Conservation (phyloP, 805 yeast genomes). For the Wickerhamiella brachini region DNA sequence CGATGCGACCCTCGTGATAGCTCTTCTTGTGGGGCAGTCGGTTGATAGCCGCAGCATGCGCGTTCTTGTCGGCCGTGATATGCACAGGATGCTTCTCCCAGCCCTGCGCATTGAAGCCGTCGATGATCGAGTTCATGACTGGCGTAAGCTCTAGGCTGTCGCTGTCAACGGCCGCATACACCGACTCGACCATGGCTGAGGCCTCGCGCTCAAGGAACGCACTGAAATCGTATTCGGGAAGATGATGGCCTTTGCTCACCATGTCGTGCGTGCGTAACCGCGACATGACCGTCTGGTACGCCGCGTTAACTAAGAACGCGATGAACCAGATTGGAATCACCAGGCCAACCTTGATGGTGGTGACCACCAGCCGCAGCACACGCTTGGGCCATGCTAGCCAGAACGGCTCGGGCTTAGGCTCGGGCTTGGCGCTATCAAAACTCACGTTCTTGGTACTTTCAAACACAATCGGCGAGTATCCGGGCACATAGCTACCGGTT, state of each 20-base stretch:
- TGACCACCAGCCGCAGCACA: constrained; percentile 32
- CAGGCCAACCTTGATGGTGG: constrained; percentile 33
- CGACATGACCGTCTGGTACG: constrained; percentile 30
- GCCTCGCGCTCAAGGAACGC: constrained; percentile 14
- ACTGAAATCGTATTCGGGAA: constrained; percentile 16
- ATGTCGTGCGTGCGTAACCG: constrained; percentile 22
- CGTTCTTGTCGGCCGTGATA: constrained; percentile 47
- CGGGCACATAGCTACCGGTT: constrained; percentile 12
- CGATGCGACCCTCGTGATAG: constrained; percentile 56
- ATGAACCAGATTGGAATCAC: constrained; percentile 51
- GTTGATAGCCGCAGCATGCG: constrained; percentile 76
- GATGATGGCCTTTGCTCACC: constrained; percentile 3
- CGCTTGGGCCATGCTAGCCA: constrained; percentile 6
- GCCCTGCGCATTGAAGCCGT: constrained; percentile 39
- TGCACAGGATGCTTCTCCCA: constrained; percentile 67
- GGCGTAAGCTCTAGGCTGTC: constrained; percentile 15
- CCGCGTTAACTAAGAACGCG: constrained; percentile 38
- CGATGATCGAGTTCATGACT: constrained; percentile 39
- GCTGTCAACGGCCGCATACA: constrained; percentile 12
- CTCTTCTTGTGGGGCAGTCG: constrained; percentile 39
- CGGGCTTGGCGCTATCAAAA: constrained; percentile 11
- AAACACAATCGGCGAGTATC: constrained; percentile 15
- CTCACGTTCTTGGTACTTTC: constrained; percentile 7
- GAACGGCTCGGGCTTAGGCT: not conserved
- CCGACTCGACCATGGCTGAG: constrained; percentile 15